A percentile compares a stretch with the other conserved stretches of the same genome.
phyloP scores from a whole-genome alignment of 352 stramenopile genomes.

The Globisporangium middletonii region DNA sequence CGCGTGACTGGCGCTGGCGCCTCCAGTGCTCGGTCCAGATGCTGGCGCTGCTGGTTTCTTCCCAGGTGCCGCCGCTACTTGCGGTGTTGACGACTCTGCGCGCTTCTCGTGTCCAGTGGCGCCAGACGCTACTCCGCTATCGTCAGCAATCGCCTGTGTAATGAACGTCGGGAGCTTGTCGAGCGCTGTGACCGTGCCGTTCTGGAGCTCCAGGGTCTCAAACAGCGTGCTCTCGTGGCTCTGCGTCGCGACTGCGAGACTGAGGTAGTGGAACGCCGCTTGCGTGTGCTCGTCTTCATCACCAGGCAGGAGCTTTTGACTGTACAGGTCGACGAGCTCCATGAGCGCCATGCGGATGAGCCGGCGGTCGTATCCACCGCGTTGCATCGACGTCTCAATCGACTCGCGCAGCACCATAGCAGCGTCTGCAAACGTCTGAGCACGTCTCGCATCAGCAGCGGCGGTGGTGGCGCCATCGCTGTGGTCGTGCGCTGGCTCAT shows the following conservation, averaged over 20 bases:
- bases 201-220: slow-evolving; percentile 57
- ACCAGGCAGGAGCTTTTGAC: slow-evolving; percentile 28
- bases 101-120: slow-evolving; percentile 2
- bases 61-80: not conserved
- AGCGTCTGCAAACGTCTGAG: slow-evolving; percentile 10
- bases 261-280: slow-evolving; percentile 68
- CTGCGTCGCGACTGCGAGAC: slow-evolving; percentile 34
- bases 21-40: not conserved
- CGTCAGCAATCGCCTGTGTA: slow-evolving; percentile 17
- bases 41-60: slow-evolving; percentile 8
- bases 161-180: slow-evolving; percentile 50
- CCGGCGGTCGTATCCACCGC: slow-evolving; percentile 49
- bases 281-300: slow-evolving; percentile 54
- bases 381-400: slow-evolving; percentile 36
- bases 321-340: slow-evolving; percentile 62
- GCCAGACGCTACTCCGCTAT: not conserved
- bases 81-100: too few species aligned
- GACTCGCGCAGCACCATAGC: slow-evolving; percentile 17
- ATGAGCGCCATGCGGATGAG: slow-evolving; percentile 44
- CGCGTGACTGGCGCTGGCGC: not conserved
- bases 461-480: not conserved
- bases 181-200: slow-evolving; percentile 22
- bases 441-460: not conserved
- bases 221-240: slow-evolving; percentile 45
- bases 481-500: not conserved